Conservation (phyloP, 2,329 filamentous ascomycete genomes). For the Epichloe scottii region DNA sequence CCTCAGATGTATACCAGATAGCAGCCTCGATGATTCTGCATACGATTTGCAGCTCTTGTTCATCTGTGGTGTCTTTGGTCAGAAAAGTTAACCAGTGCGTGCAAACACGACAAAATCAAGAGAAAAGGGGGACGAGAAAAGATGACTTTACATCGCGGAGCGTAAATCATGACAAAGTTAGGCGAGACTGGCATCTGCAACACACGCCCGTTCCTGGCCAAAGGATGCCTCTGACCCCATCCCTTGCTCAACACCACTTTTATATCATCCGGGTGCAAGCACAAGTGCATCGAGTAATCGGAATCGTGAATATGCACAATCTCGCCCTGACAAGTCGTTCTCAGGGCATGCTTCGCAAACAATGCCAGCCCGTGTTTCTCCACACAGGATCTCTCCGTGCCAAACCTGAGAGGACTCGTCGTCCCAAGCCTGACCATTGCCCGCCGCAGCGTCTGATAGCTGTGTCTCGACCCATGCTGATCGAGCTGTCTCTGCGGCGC, state of each 20-base stretch:
- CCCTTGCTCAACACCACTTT: constrained; percentile 58
- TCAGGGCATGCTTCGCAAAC: constrained; percentile 54
- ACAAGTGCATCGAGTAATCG: constrained; percentile 68
- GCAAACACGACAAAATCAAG: not conserved
- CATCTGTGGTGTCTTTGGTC: constrained; percentile 25
- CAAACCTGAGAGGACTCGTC: constrained; percentile 34
- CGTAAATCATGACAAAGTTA: constrained; percentile 74
- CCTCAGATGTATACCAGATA: constrained; percentile 50
- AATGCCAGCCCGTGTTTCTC: constrained; percentile 73
- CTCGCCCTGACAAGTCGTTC: constrained; percentile 66
- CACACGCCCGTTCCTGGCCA: constrained; percentile 55
- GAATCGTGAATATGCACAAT: constrained; percentile 68
- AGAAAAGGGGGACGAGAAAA: not conserved
- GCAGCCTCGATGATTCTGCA: constrained; percentile 61
- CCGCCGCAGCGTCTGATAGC: constrained; percentile 42
- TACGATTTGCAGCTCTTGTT: constrained; percentile 54
- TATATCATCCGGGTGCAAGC: constrained; percentile 67
- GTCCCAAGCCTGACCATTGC: constrained; percentile 39
- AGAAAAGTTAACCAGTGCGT: not conserved
- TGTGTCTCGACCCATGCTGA: constrained; percentile 43
- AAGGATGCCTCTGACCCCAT: constrained; percentile 62
- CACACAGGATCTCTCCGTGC: constrained; percentile 59
- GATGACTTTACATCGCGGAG: constrained; percentile 44
- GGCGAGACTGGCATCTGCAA: constrained; percentile 52
- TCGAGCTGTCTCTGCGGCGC: constrained; percentile 70